Percentiles rank a stretch among this genome's conserved stretches.
These are phyloP conservation scores for Scedosporium aurantiacum DNA, from an alignment of 2,329 filamentous ascomycete genomes.

Conservation along the genomic window DNA sequence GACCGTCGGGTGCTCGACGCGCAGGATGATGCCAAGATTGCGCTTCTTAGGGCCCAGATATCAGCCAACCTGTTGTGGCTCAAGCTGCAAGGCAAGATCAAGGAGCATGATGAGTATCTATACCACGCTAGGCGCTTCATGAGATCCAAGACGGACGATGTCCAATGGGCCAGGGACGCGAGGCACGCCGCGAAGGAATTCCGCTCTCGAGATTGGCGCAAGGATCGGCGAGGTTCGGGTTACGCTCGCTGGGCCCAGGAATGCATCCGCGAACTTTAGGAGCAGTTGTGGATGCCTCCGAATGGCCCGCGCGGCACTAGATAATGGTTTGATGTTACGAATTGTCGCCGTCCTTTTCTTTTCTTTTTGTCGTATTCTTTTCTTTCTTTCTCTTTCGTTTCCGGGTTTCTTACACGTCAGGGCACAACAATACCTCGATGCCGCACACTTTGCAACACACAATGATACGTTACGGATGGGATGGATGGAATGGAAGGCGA, in stretches of 20 bases:
- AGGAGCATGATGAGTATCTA: slow-evolving; percentile 35
- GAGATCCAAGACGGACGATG: slow-evolving; percentile 10
- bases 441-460: neutral
- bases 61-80: slow-evolving; percentile 47
- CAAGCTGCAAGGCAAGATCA: slow-evolving; percentile 35
- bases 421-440: neutral
- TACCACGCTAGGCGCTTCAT: slow-evolving; percentile 34
- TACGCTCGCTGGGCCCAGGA: slow-evolving; percentile 12
- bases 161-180: slow-evolving; percentile 17
- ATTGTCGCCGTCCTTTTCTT: neutral
- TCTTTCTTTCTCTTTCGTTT: neutral
- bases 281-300: neutral
- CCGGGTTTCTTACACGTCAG: neutral
- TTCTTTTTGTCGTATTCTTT: neutral
- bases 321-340: neutral
- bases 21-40: slow-evolving; percentile 30
- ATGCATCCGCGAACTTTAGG: slow-evolving; percentile 10
- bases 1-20: slow-evolving; percentile 16
- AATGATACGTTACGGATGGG: neutral
- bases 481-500: neutral
- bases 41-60: slow-evolving; percentile 42
- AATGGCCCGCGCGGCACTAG: neutral
- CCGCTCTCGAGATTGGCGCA: slow-evolving; percentile 16
- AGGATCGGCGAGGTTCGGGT: slow-evolving; percentile 4
- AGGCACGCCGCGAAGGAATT: slow-evolving; percentile 11